Percentiles rank a stretch among this genome's conserved stretches.
Evolutionary conservation across 2,329 filamentous ascomycete genomes (phyloP).

Genomic region (Sphaceloma murrayae): DNA sequence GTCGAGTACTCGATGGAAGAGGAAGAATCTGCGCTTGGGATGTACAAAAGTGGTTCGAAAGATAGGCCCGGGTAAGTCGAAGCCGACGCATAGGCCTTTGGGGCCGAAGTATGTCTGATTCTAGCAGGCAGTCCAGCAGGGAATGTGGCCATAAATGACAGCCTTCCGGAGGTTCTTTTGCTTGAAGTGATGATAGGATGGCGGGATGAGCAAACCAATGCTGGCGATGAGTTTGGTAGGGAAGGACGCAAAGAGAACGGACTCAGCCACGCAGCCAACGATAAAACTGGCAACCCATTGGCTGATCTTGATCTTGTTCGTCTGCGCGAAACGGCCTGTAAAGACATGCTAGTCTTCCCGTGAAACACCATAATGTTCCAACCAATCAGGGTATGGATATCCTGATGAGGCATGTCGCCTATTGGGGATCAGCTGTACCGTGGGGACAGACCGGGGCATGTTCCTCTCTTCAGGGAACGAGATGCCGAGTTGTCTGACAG

Average conservation of each 20-base stretch:
- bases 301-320: constrained; percentile 4
- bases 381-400: constrained; percentile 14
- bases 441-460: background rate
- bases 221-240: constrained; percentile 3
- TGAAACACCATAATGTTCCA: constrained; percentile 14
- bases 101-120: constrained; percentile 16
- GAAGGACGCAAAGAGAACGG: constrained; percentile 1
- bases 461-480: background rate
- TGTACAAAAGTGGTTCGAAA: constrained; percentile 10
- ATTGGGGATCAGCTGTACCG: constrained; percentile 11
- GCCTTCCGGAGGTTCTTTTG: constrained; percentile 5
- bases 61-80: constrained; percentile 14
- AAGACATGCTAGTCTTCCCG: constrained; percentile 14
- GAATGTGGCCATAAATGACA: constrained; percentile 12
- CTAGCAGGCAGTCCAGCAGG: constrained; percentile 15
- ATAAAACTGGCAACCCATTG: constrained; percentile 2
- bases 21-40: constrained; percentile 10
- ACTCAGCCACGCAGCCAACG: background rate
- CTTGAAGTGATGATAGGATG: constrained; percentile 8
- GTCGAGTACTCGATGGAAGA: background rate
- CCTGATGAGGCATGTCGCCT: constrained; percentile 16
- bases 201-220: background rate
- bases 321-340: constrained; percentile 3
- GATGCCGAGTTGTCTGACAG: background rate
- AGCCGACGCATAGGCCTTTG: constrained; percentile 15